phyloP scores from a whole-genome alignment of 192 early-diverging fungal genomes.

The Coemansia sp. region DNA sequence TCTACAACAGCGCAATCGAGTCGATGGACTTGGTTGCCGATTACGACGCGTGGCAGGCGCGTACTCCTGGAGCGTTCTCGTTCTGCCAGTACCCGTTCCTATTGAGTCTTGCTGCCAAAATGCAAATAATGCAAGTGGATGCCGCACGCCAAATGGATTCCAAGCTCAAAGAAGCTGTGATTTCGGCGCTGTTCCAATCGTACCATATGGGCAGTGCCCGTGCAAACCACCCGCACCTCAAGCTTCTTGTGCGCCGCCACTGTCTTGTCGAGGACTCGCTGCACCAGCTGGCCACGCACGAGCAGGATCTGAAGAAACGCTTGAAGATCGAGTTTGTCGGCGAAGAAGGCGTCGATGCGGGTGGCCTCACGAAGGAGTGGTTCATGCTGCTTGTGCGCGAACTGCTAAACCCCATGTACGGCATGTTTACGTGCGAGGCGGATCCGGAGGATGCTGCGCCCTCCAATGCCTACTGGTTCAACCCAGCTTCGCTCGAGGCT shows the following conservation, averaged over 20 bases:
- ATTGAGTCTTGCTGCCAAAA: conserved; percentile 74
- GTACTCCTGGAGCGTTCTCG: conserved; percentile 59
- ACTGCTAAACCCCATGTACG: conserved; percentile 92
- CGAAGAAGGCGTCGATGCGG: conserved; percentile 96
- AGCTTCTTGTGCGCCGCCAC: conserved; percentile 63
- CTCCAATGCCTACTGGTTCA: conserved; percentile 69
- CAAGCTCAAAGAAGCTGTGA: conserved; percentile 68
- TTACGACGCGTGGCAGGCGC: conserved; percentile 75
- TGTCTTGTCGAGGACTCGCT: conserved; percentile 77
- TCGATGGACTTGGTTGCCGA: conserved; percentile 71
- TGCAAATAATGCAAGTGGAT: conserved; percentile 76
- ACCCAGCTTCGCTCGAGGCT: conserved; percentile 73
- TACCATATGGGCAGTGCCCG: neutral
- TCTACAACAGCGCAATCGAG: conserved; percentile 84
- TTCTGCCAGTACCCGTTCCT: conserved; percentile 86
- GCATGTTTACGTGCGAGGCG: conserved; percentile 74
- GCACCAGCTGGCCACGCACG: conserved; percentile 71
- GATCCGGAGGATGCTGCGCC: conserved; percentile 2
- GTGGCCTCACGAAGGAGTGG: conserved; percentile 97
- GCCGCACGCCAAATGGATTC: conserved; percentile 77
- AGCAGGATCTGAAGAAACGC: conserved; percentile 89
- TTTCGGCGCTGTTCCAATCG: conserved; percentile 62
- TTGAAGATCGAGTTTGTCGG: conserved; percentile 90
- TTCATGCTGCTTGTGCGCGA: conserved; percentile 90
- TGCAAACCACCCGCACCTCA: conserved; percentile 60